Conservation (phyloP, 2,329 filamentous ascomycete genomes). For the Aspergillus novoparasiticus region DNA sequence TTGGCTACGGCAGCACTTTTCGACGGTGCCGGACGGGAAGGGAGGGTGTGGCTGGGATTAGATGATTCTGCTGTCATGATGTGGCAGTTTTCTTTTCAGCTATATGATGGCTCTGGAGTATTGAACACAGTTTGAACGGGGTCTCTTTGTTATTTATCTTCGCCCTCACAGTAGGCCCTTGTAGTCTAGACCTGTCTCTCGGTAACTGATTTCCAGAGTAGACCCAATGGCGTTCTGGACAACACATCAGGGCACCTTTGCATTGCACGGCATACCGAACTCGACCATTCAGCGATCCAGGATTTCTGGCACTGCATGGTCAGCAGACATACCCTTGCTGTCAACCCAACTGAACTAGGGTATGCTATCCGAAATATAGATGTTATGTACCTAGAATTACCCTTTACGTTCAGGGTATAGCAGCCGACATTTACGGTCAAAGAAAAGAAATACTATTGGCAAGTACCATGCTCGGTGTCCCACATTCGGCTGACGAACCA, state of each 20-base stretch:
- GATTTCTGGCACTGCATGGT: background rate
- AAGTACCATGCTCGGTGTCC: background rate
- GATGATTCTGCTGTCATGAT: background rate
- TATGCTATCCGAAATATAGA: background rate
- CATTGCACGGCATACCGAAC: background rate
- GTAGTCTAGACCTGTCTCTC: background rate
- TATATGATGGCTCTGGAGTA: background rate
- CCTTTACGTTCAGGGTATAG: background rate
- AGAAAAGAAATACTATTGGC: background rate
- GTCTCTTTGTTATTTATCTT: background rate
- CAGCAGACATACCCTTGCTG: background rate
- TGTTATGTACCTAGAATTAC: background rate
- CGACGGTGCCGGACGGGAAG: background rate
- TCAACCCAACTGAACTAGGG: background rate
- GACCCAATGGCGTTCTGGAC: background rate
- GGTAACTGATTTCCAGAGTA: background rate
- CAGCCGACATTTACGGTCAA: background rate
- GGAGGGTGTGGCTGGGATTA: background rate
- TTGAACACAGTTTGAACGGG: background rate
- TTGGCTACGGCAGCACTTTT: background rate
- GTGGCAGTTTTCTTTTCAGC: background rate
- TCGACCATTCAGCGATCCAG: background rate
- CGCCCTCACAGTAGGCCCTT: background rate
- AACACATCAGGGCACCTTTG: background rate
- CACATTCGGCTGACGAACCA: background rate